Percentiles rank a stretch among this genome's conserved stretches.
Evolutionary conservation across 2,329 filamentous ascomycete species (phyloP).

Genomic region (Ophiosphaerella herpotricha): DNA sequence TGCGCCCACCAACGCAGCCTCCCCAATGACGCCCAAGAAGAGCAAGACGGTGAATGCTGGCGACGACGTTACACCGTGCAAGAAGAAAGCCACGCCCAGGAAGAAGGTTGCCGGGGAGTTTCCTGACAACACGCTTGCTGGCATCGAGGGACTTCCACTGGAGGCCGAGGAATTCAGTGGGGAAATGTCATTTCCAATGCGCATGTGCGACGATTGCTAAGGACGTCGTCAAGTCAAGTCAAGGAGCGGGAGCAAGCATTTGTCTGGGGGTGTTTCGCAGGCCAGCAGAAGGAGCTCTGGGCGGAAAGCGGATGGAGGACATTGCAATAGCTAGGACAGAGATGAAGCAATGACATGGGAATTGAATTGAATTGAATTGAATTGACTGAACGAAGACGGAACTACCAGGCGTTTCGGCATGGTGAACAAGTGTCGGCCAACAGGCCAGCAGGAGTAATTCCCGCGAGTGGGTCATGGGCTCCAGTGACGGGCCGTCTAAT

Average conservation of each 20-base stretch:
- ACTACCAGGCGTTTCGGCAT: not conserved
- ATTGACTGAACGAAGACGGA: no score
- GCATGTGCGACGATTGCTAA: no score
- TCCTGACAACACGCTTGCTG: constrained; percentile 1
- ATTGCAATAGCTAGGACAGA: no score
- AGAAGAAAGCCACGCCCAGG: constrained; percentile 16
- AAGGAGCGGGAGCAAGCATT: constrained; percentile 11
- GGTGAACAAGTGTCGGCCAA: not conserved
- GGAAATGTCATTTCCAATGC: not conserved
- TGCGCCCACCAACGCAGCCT: constrained; percentile 8
- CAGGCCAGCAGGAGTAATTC: no score
- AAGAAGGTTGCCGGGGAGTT: not conserved
- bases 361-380: not conserved
- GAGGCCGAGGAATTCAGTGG: constrained; percentile 17
- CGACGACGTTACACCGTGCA: constrained; percentile 14
- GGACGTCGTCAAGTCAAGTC: not conserved
- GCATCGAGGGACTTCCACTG: constrained; percentile 5
- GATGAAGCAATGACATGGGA: not conserved
- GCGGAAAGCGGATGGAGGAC: no score
- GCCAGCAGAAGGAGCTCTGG: no score
- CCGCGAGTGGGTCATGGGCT: no score
- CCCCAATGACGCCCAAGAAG: constrained; percentile 25
- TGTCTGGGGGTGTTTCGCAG: no score
- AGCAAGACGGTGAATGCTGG: constrained; percentile 10
- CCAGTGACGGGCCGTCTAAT: no score